Evolutionary conservation across 2,329 filamentous ascomycete species (phyloP).

Genomic region (Beauveria scarabaeidicola): DNA sequence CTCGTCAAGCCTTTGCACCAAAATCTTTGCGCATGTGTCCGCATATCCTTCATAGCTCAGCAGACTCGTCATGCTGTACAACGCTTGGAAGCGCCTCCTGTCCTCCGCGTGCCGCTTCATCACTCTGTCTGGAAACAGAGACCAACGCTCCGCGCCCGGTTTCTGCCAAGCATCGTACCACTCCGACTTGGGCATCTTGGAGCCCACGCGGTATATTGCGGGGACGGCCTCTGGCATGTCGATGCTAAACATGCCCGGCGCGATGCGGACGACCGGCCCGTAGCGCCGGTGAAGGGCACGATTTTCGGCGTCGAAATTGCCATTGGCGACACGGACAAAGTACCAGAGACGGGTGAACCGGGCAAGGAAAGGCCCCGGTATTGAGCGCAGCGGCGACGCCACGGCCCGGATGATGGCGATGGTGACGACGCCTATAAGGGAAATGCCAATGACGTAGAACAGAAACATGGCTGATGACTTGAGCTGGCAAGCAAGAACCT

Average conservation of each 20-base stretch:
- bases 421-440: neutral
- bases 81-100: conserved; percentile 32
- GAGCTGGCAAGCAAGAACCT: too few relatives aligned
- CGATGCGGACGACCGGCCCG: conserved; percentile 31
- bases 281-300: conserved; percentile 31
- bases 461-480: neutral
- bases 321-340: conserved; percentile 26
- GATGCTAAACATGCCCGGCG: conserved; percentile 33
- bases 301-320: conserved; percentile 32
- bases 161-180: conserved; percentile 20
- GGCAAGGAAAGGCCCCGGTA: conserved; percentile 37
- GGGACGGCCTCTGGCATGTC: conserved; percentile 28
- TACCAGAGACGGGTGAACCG: conserved; percentile 37
- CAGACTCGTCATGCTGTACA: conserved; percentile 40
- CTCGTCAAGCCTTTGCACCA: conserved; percentile 29
- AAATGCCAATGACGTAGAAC: neutral
- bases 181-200: conserved; percentile 19
- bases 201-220: conserved; percentile 32
- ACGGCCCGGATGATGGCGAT: neutral
- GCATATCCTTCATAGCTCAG: conserved; percentile 41
- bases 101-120: conserved; percentile 27
- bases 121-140: conserved; percentile 26
- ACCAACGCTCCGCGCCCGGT: conserved; percentile 16
- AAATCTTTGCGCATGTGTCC: conserved; percentile 35
- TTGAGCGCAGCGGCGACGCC: conserved; percentile 25